phyloP scores from a whole-genome alignment of 768 basidiomycete genomes.

The Pulveroboletus sp. region DNA sequence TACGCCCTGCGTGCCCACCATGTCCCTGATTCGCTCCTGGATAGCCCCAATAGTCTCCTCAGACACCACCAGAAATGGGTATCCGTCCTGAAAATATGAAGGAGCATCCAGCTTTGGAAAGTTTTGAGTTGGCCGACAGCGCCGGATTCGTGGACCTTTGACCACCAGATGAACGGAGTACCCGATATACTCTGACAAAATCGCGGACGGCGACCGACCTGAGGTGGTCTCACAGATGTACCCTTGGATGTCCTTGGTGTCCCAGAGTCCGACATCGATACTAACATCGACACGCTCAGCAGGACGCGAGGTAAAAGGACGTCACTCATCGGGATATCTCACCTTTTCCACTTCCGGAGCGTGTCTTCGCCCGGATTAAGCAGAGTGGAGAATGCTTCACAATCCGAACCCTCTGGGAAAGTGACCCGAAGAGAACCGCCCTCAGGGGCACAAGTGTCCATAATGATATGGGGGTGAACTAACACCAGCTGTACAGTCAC shows the following conservation, averaged over 20 bases:
- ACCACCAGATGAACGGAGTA: slow-evolving; percentile 57
- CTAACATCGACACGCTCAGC: slow-evolving; percentile 30
- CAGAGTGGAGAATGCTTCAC: slow-evolving; percentile 55
- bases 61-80: slow-evolving; percentile 62
- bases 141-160: slow-evolving; percentile 59
- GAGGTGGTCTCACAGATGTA: slow-evolving; percentile 52
- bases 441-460: slow-evolving; percentile 40
- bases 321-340: slow-evolving; percentile 19
- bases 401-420: slow-evolving; percentile 57
- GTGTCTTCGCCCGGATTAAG: slow-evolving; percentile 48
- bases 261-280: slow-evolving; percentile 51
- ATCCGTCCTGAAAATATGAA: slow-evolving; percentile 64
- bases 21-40: slow-evolving; percentile 41
- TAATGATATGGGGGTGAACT: slow-evolving; percentile 51
- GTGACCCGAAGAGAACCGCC: slow-evolving; percentile 48
- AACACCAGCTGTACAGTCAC: slow-evolving; percentile 53
- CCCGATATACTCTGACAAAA: slow-evolving; percentile 59
- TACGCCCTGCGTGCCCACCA: slow-evolving; percentile 46
- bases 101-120: slow-evolving; percentile 58
- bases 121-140: slow-evolving; percentile 43
- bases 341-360: slow-evolving; percentile 55
- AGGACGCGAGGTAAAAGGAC: neutral
- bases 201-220: slow-evolving; percentile 44
- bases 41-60: slow-evolving; percentile 59
- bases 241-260: slow-evolving; percentile 49